Conservation (phyloP, 2,329 filamentous ascomycete genomes). For the Beauveria rudraprayagi region DNA sequence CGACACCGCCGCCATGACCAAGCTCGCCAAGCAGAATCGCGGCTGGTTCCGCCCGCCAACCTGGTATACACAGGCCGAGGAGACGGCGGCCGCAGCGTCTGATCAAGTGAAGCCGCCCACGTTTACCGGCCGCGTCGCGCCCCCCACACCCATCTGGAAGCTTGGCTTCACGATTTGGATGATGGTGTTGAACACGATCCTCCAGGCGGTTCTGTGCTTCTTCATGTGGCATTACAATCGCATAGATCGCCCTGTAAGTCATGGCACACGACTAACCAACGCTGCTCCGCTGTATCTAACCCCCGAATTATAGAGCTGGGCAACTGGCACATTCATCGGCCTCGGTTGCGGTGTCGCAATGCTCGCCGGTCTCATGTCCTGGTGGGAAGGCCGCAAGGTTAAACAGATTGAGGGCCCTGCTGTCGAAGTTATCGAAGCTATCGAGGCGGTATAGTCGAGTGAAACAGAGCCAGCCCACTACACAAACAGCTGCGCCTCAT, state of each 20-base stretch:
- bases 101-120: constrained; percentile 13
- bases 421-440: constrained; percentile 13
- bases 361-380: constrained; percentile 19
- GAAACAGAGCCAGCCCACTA: neutral
- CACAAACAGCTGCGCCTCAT: neutral
- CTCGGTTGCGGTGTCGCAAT: constrained; percentile 19
- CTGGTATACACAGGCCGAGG: constrained; percentile 12
- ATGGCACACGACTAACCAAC: neutral
- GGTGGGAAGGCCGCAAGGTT: constrained; percentile 20
- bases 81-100: constrained; percentile 6
- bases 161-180: constrained; percentile 19
- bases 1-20: constrained; percentile 15
- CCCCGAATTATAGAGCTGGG: constrained; percentile 11
- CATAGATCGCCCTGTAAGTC: constrained; percentile 18
- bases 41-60: constrained; percentile 21
- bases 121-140: constrained; percentile 16
- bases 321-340: constrained; percentile 19
- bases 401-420: constrained; percentile 20
- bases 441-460: neutral
- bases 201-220: constrained; percentile 18
- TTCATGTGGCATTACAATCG: constrained; percentile 21
- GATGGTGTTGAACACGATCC: constrained; percentile 18
- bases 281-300: neutral
- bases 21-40: constrained; percentile 9
- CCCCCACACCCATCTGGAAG: constrained; percentile 19